Evolutionary conservation across 208 protist genomes (phyloP).

Genomic region (Hexamita inflata): DNA sequence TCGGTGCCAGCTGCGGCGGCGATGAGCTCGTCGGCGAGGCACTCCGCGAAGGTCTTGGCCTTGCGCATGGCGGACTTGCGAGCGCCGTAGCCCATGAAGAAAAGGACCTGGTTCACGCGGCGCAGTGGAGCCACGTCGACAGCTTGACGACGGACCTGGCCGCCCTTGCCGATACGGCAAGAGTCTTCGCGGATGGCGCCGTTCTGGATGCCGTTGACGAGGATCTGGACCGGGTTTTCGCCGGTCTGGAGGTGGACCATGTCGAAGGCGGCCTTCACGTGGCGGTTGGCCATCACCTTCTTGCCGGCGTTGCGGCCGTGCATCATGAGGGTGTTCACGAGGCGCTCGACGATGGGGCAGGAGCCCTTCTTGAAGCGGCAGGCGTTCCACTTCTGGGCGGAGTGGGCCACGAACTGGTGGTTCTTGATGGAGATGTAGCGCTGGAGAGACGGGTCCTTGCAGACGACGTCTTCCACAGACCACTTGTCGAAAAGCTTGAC

Average conservation of each 20-base stretch:
- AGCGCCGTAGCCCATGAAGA: slow-evolving; percentile 84
- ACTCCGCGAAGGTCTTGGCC: slow-evolving; percentile 98
- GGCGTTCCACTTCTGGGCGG: slow-evolving; percentile 82
- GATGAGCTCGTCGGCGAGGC: slow-evolving; percentile 98
- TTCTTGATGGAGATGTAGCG: slow-evolving; percentile 87
- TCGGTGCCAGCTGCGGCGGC: slow-evolving; percentile 87
- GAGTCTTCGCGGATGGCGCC: slow-evolving; percentile 96
- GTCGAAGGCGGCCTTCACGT: slow-evolving; percentile 93
- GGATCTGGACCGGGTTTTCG: slow-evolving; percentile 87
- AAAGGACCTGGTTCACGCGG: slow-evolving; percentile 93
- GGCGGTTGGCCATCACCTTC: slow-evolving; percentile 93
- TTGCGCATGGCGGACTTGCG: slow-evolving; percentile 92
- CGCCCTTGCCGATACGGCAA: slow-evolving; percentile 93
- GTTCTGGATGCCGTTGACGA: slow-evolving; percentile 92
- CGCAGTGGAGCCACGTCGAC: slow-evolving; percentile 98
- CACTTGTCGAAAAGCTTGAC: slow-evolving; percentile 59
- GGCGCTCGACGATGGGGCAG: slow-evolving; percentile 75
- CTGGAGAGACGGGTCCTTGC: slow-evolving; percentile 56
- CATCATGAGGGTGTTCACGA: slow-evolving; percentile 54
- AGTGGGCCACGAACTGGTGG: slow-evolving; percentile 71
- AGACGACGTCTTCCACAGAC: slow-evolving; percentile 46
- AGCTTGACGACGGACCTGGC: slow-evolving; percentile 95
- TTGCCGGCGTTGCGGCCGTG: slow-evolving; percentile 97
- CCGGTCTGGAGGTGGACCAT: slow-evolving; percentile 95
- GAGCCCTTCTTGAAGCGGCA: slow-evolving; percentile 95